Evolutionary conservation across 176 grass and related monocot genomes (phyloP).

Genomic region (Avena atlantica): DNA sequence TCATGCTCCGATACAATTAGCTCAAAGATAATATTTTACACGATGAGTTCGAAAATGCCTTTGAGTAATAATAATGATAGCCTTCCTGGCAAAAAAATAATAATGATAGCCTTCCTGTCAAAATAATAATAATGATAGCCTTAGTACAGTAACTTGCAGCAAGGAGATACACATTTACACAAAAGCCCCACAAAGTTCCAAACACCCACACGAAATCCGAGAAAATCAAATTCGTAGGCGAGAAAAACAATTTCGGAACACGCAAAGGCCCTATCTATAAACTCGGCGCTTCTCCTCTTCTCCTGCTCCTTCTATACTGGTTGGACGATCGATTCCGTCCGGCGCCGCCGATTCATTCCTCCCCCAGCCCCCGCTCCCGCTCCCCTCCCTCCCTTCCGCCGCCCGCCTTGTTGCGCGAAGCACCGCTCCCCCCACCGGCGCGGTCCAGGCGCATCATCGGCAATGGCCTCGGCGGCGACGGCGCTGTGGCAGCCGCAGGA

Average conservation of each 20-base stretch:
- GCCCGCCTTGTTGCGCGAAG: not conserved
- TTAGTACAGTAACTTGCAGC: not conserved
- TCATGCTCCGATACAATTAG: too few relatives aligned
- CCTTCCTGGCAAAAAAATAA: too few relatives aligned
- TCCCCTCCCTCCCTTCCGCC: not conserved
- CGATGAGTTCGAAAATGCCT: too few relatives aligned
- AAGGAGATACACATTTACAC: not conserved
- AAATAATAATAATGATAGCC: too few relatives aligned
- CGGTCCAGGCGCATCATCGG: not conserved
- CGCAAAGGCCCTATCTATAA: not conserved
- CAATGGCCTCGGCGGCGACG: conserved; percentile 32
- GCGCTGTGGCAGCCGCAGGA: conserved; percentile 90
- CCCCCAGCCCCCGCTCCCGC: not conserved
- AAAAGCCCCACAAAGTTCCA: not conserved
- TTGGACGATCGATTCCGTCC: conserved; percentile 27
- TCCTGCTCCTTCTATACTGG: not conserved
- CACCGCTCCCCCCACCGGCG: not conserved
- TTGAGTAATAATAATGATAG: too few relatives aligned
- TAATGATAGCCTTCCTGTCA: too few relatives aligned
- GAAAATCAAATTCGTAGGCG: not conserved
- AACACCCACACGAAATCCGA: not conserved
- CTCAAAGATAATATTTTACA: too few relatives aligned
- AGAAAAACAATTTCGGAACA: not conserved
- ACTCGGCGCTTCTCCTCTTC: not conserved
- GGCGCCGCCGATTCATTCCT: not conserved